Conservation (phyloP, 2,329 filamentous ascomycete genomes). For the Beauveria sp. region DNA sequence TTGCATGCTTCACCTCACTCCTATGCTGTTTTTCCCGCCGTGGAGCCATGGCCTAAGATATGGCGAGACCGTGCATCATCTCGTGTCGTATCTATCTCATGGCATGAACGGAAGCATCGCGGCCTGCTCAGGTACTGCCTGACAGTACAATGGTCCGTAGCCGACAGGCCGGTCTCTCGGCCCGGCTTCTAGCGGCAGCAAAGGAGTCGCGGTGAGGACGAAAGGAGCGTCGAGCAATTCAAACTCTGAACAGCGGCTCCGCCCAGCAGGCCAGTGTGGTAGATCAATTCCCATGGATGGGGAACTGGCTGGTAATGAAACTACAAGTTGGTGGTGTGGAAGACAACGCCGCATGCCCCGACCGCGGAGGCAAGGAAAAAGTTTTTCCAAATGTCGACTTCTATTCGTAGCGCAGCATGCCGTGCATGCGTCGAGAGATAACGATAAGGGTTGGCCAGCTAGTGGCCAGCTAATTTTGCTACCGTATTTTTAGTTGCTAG, state of each 20-base stretch:
- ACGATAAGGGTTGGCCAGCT: constrained; percentile 1
- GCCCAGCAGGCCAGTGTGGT: not conserved
- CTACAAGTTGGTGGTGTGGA: not conserved
- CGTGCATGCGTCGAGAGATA: constrained; percentile 1
- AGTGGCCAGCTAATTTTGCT: not conserved
- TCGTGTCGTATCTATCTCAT: not conserved
- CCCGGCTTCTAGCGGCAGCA: not conserved
- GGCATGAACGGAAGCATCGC: not conserved
- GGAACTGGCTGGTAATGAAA: not conserved
- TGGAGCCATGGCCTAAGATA: too few relatives aligned
- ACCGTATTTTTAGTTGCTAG: not conserved
- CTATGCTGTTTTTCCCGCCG: too few relatives aligned
- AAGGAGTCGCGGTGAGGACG: not conserved
- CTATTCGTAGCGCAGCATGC: not conserved
- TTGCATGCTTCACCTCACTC: not conserved
- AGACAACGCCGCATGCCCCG: not conserved
- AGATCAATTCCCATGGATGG: not conserved
- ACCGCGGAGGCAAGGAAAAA: constrained; percentile 8
- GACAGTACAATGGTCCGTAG: not conserved
- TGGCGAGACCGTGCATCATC: not conserved
- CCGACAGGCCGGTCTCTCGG: not conserved
- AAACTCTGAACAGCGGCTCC: not conserved
- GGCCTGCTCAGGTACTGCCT: too few relatives aligned
- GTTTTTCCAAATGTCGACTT: not conserved
- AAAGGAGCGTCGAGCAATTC: not conserved